These are phyloP conservation scores for Hymenoscyphus repandus DNA, from an alignment of 2,329 filamentous ascomycete species.

Conservation along the genomic window DNA sequence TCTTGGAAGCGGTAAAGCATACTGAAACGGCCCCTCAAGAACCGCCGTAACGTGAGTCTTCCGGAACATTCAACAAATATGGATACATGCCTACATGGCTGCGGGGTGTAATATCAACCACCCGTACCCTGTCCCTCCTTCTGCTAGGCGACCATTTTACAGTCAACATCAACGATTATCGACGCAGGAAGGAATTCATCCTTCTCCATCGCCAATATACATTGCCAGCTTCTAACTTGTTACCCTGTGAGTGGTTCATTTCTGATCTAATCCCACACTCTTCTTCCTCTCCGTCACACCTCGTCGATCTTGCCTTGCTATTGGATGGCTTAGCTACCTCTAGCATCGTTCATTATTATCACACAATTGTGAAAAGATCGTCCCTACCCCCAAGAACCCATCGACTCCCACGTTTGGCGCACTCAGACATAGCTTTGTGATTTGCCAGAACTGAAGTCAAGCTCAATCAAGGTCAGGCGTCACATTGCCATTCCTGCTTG, in stretches of 20 bases:
- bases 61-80: constrained; percentile 19
- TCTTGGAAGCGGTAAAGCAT: constrained; percentile 8
- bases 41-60: constrained; percentile 9
- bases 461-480: constrained; percentile 19
- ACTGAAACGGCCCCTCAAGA: constrained; percentile 13
- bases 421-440: constrained; percentile 23
- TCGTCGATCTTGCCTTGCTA: constrained; percentile 18
- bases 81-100: constrained; percentile 16
- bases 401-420: constrained; percentile 23
- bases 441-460: constrained; percentile 22
- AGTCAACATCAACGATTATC: constrained; percentile 10
- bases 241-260: constrained; percentile 19
- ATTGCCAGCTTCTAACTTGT: constrained; percentile 11
- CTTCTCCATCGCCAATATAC: constrained; percentile 5
- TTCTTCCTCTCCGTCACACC: constrained; percentile 12
- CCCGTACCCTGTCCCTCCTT: constrained; percentile 9
- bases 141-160: constrained; percentile 11
- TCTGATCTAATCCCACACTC: constrained; percentile 7
- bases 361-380: constrained; percentile 21
- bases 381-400: constrained; percentile 21
- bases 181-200: constrained; percentile 4
- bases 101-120: constrained; percentile 20
- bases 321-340: constrained; percentile 17
- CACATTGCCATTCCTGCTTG: constrained; percentile 19
- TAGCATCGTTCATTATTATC: constrained; percentile 14